These are phyloP conservation scores for Dictyostelium capitatum DNA, from an alignment of 78 protist species.

Conservation along the genomic window DNA sequence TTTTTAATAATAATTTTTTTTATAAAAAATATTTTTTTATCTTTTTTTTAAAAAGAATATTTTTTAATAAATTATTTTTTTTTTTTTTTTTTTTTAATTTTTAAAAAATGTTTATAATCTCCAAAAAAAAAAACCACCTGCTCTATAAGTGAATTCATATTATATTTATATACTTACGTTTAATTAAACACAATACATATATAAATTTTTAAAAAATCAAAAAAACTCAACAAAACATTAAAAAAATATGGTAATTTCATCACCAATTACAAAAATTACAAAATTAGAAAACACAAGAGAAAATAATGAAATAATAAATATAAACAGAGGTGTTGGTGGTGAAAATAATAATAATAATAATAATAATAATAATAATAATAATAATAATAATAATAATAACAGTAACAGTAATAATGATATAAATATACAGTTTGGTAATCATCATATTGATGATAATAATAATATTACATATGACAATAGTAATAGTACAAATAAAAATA, in stretches of 20 bases:
- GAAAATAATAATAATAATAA: neutral
- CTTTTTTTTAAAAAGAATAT: neutral
- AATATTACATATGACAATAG: neutral
- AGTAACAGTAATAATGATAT: neutral
- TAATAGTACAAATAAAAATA: neutral
- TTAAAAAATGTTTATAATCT: too few relatives aligned
- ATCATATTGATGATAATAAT: neutral
- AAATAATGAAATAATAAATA: neutral
- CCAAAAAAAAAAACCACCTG: too few relatives aligned
- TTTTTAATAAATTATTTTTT: too few relatives aligned
- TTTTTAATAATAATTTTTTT: too few relatives aligned
- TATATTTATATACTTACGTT: too few relatives aligned
- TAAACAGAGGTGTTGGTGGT: neutral
- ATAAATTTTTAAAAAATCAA: too few relatives aligned
- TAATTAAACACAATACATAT: too few relatives aligned
- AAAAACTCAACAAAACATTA: neutral
- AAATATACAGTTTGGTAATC: neutral
- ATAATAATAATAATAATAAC: neutral
- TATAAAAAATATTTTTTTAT: neutral
- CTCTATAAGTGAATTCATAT: too few relatives aligned
- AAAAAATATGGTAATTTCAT: conserved; percentile 11
- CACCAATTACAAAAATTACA: neutral
- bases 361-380: conserved; percentile 2
- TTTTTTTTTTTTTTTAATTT: too few relatives aligned
- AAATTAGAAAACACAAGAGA: neutral